Base-by-base conservation (phyloP, 2,329 filamentous ascomycete species). In the Diaporthe longicolla region DNA sequence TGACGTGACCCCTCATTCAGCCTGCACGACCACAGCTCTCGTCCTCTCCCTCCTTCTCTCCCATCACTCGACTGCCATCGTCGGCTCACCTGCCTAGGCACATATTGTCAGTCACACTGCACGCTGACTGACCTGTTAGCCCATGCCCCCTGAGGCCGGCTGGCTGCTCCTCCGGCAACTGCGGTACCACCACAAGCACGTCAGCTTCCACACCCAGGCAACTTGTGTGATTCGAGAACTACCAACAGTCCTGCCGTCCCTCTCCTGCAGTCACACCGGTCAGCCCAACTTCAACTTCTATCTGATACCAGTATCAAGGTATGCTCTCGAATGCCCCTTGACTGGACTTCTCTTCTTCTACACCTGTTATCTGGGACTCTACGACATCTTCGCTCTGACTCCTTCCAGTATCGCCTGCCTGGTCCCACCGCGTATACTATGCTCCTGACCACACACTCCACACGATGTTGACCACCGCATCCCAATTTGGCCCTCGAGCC, bases 401-500 rank as follows among this genome's bases (percentile, higher is more conserved):
- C 24, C 7, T 32, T n/a, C 8, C 55, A 70, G 55, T 70, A 4
- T 48, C 61, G 24, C 32, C 65, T 40, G 35, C 54, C 29, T 17
- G 35, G 59, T 45, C 11, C 19, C 19, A 61, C 15, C 26, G 19
- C 24, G 17, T 37, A 37, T 72, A 74, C 48, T 66, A 74, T 75
- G 72, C 21, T 72, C 50, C 10, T 63, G 37, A 40, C 13, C 45
- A 11, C 21, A 43, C 9, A 24, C 21, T 32, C 24, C 58, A 70
- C 78, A 82, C 78, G 73, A 82, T 83, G 80, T 81, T 84, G 77
- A 82, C 79, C 73, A 76, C 79, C 70, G 77, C 79, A 43, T 81
- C 80, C 66, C 78, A 79, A 73, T 75, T 81, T 29, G 74, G 76
- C 54, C 76, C 79, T 65, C 80, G 81, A 59, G 77, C 79, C 45